Evolutionary conservation across 1,139 yeast species (phyloP), one percentile per base, ranked within the genome.

Genomic region (Williopsis jadinii): DNA sequence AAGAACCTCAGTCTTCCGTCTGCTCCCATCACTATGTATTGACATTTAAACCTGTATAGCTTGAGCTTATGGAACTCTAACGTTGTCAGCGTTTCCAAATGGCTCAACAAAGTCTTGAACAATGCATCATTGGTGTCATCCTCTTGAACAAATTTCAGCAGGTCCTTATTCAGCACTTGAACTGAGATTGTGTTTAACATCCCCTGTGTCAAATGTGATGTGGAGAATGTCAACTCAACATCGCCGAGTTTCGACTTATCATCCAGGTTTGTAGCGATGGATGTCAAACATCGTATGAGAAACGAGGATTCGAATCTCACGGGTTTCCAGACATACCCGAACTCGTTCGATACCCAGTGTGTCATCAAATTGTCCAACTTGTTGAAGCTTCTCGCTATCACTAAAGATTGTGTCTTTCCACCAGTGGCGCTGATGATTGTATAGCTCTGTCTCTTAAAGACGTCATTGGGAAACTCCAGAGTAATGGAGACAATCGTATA

Each of bases 291-390:
- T 0, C 41, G 47, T 10, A 56, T 43, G 42, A 60, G 55, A 27
- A 50, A 46, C 3, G 37, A 34, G 3, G 53, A 48, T 19, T 51
- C 47, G 31, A 61, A 54, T 11, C 30, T 36, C 24, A 59, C 26
- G 0, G 57, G 51, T 37, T 53, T 49, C 6, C 56, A 37, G 5
- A 59, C 37, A 6, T 50, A 40, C 11, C 63, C 61, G 12, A 41
- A 43, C 14, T 51, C 51, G 5, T 48, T 42, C 32, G 51, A 53
- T 8, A 61, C 39, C 62, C 62, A 58, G 8, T 54, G 52, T 4
- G 50, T 36, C 19, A 54, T 32, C 30, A 48, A 36, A 8, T 34
- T 41, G 11, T 42, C 44, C 28, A 51, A 29, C 26, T 50, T 49
- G 8, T 50, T 47, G 11, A 46, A 38, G 5, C 52, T 43, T 33